Conservation (phyloP, 345 rosid genomes). For the Passiflora organensis region DNA sequence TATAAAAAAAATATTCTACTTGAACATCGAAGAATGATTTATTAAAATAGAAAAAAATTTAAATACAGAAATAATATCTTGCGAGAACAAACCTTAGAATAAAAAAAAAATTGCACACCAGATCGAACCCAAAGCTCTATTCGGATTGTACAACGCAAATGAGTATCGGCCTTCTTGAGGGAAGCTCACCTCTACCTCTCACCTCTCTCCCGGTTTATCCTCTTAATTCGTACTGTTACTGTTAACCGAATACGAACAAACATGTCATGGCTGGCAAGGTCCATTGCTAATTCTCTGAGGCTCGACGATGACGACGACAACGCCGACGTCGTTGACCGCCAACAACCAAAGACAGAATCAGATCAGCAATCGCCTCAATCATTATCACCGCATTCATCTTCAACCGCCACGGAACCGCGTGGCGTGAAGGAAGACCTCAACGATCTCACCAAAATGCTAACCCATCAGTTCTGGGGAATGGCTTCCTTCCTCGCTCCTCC, state of each 20-base stretch:
- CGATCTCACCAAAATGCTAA: constrained; percentile 68
- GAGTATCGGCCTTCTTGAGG: too few species aligned
- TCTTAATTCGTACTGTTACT: too few species aligned
- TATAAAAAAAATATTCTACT: too few species aligned
- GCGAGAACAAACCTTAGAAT: too few species aligned
- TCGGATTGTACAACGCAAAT: too few species aligned
- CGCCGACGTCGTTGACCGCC: constrained; percentile 1
- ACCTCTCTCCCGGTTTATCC: too few species aligned
- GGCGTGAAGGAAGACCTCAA: constrained; percentile 85
- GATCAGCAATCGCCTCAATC: constrained; percentile 15
- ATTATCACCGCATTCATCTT: constrained; percentile 13
- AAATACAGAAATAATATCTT: too few species aligned
- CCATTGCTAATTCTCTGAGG: constrained; percentile 54
- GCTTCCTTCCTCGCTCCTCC: constrained; percentile 92
- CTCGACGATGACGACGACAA: constrained; percentile 36
- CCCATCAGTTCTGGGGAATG: constrained; percentile 81
- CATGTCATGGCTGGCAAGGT: constrained; percentile 70
- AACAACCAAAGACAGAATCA: constrained; percentile 6
- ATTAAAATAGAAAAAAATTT: too few species aligned
- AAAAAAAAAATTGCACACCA: too few species aligned
- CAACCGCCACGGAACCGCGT: constrained; percentile 33
- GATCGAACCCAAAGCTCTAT: too few species aligned
- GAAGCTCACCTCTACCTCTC: too few species aligned
- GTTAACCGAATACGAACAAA: background rate
- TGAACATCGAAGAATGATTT: too few species aligned